phyloP scores from a whole-genome alignment of 2,329 filamentous ascomycete genomes.

The Ophiostoma perfectum region DNA sequence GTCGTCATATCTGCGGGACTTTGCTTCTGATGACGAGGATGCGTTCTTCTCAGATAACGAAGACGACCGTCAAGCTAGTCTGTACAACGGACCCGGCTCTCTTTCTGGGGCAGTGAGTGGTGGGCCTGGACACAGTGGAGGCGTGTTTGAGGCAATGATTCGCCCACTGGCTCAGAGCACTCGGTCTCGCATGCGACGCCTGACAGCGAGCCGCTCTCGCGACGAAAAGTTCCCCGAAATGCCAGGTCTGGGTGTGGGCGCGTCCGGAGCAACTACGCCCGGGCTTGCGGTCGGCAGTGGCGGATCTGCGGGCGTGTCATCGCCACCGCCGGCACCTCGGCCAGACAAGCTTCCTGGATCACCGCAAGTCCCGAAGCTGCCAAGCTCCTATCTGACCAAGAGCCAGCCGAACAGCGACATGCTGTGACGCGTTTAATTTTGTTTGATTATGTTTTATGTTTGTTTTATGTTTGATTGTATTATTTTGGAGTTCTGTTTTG shows the following conservation, averaged over 20 bases:
- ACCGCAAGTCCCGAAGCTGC: constrained; percentile 30
- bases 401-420: constrained; percentile 25
- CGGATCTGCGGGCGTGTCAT: constrained; percentile 4
- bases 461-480: neutral
- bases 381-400: constrained; percentile 29
- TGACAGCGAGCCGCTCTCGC: constrained; percentile 52
- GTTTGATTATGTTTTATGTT: neutral
- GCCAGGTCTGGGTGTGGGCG: constrained; percentile 5
- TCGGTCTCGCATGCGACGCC: constrained; percentile 53
- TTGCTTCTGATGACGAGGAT: constrained; percentile 74
- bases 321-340: constrained; percentile 10
- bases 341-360: constrained; percentile 18
- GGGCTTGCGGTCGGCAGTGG: neutral
- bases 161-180: constrained; percentile 54
- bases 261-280: neutral
- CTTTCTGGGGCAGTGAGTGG: neutral
- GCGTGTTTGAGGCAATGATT: constrained; percentile 52
- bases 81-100: neutral
- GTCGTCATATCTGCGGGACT: constrained; percentile 52
- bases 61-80: constrained; percentile 43
- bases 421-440: constrained; percentile 20
- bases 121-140: neutral
- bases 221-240: constrained; percentile 30
- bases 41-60: constrained; percentile 78
- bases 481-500: constrained; percentile 1